Evolutionary conservation across 1,139 yeast species (phyloP), one percentile per base, ranked within the genome.

Genomic region (Candida tunisiensis): DNA sequence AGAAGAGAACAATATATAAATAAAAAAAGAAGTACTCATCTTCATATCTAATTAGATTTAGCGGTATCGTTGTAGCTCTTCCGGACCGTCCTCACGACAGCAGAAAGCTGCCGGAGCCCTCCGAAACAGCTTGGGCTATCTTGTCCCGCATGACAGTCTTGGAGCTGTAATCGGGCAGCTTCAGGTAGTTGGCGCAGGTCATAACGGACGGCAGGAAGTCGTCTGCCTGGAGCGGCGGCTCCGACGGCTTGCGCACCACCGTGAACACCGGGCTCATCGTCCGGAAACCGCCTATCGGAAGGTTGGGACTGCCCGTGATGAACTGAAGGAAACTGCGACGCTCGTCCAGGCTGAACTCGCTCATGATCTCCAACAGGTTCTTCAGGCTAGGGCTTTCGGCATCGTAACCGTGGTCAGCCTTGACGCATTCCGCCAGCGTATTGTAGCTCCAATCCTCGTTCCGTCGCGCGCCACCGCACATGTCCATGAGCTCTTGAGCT

Each of bases 121-220:
- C 96, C 15, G 59, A 59, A 41, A 83, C 69, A 0, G 98, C 95
- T 33, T 69, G 75, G 15, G 55, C 34, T 8, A 88, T 51, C 32
- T 74, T 61, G 22, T 58, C 45, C 31, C 51, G 57, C 72, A 88
- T 63, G 2, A 79, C 52, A 17, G 60, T 70, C 34, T 61, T 62
- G 16, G 67, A 57, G 2, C 82, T 65, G 45, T 88, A 88, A 35
- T 75, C 69, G 2, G 98, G 98, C 16, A 88, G 55, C 49, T 88
- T 88, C 38, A 88, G 62, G 45, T 88, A 88, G 48, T 88, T 88
- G 5, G 93, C 96, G 57, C 98, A 88, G 0, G 98, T 88, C 98
- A 88, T 88, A 3, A 88, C 98, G 53, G 94, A 82, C 2, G 98
- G 98, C 33, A 88, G 58, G 42, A 77, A 83, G 31, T 62, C 71